Evolutionary conservation across 2,329 filamentous ascomycete genomes (phyloP).

Genomic region (Nannizziopsis arthrosporioides): DNA sequence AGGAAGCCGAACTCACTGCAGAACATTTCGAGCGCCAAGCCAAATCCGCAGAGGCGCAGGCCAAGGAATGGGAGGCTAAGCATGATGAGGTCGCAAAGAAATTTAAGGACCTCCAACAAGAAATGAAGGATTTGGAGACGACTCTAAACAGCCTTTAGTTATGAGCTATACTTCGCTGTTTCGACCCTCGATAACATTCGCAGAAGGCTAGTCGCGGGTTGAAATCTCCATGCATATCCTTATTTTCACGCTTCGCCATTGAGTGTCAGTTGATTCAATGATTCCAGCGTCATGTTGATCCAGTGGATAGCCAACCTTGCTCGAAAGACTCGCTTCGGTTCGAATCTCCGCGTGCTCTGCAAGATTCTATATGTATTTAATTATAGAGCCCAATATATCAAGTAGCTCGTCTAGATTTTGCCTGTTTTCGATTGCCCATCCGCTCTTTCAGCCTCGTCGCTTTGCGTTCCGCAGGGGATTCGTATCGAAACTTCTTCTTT

Average conservation of each 20-base stretch:
- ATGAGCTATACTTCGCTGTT: background rate
- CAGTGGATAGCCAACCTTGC: background rate
- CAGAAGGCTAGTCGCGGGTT: background rate
- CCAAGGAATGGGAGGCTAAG: constrained; percentile 92
- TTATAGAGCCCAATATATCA: constrained; percentile 18
- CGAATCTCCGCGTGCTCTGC: background rate
- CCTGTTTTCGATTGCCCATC: constrained; percentile 58
- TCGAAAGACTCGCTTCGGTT: background rate
- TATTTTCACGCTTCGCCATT: constrained; percentile 4
- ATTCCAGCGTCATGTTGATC: background rate
- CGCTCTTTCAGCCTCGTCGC: constrained; percentile 50
- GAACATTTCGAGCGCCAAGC: constrained; percentile 99
- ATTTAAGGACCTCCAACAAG: constrained; percentile 70
- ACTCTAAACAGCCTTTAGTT: constrained; percentile 84
- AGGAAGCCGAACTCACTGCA: constrained; percentile 97
- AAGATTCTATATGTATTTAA: constrained; percentile 10
- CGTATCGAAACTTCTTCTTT: constrained; percentile 88
- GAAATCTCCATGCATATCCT: background rate
- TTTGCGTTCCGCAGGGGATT: constrained; percentile 72
- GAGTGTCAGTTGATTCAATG: background rate
- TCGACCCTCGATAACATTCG: background rate
- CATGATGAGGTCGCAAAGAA: constrained; percentile 97
- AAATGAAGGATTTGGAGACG: constrained; percentile 76
- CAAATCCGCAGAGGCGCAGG: constrained; percentile 81
- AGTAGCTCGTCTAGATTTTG: constrained; percentile 42